A percentile compares a stretch with the other conserved stretches of the same genome.
Conservation (phyloP, 768 basidiomycete species). For the Mycena haematopus region DNA sequence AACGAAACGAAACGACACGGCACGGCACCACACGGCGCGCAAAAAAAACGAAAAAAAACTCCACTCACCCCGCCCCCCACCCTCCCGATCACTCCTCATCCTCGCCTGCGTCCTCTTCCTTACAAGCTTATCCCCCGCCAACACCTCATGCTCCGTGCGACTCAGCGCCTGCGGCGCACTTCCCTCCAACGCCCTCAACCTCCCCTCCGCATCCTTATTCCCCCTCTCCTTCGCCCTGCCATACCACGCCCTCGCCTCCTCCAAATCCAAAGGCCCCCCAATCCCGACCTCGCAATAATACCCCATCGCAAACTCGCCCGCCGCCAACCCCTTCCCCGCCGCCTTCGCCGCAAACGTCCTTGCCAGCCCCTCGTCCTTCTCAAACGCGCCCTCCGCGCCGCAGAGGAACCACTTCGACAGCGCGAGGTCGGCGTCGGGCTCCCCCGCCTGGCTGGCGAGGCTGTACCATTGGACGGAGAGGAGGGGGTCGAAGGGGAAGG, state of each 20-base stretch:
- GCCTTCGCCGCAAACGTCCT: constrained; percentile 92
- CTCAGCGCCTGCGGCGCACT: constrained; percentile 67
- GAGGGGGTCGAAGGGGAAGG: constrained; percentile 85
- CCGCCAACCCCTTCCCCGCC: constrained; percentile 72
- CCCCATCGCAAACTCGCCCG: constrained; percentile 94
- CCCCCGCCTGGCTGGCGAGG: constrained; percentile 82
- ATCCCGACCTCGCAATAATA: constrained; percentile 96
- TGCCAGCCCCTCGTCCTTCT: constrained; percentile 87
- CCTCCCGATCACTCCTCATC: constrained; percentile 53
- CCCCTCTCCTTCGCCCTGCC: constrained; percentile 72
- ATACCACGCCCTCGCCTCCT: constrained; percentile 82
- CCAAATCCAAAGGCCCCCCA: constrained; percentile 66
- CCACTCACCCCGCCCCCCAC: constrained; percentile 19
- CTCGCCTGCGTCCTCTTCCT: constrained; percentile 80
- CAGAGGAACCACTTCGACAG: constrained; percentile 97
- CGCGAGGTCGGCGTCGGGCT: constrained; percentile 96
- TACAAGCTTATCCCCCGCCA: constrained; percentile 82
- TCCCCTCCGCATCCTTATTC: constrained; percentile 80
- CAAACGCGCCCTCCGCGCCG: constrained; percentile 58
- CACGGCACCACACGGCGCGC: too few species aligned
- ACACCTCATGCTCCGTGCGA: constrained; percentile 77
- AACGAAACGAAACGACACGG: too few species aligned
- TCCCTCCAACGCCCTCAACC: constrained; percentile 71
- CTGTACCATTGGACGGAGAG: constrained; percentile 91
- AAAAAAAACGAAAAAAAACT: neutral